phyloP scores from a whole-genome alignment of 495 filamentous ascomycete genomes.

The Podospora fimiseda region DNA sequence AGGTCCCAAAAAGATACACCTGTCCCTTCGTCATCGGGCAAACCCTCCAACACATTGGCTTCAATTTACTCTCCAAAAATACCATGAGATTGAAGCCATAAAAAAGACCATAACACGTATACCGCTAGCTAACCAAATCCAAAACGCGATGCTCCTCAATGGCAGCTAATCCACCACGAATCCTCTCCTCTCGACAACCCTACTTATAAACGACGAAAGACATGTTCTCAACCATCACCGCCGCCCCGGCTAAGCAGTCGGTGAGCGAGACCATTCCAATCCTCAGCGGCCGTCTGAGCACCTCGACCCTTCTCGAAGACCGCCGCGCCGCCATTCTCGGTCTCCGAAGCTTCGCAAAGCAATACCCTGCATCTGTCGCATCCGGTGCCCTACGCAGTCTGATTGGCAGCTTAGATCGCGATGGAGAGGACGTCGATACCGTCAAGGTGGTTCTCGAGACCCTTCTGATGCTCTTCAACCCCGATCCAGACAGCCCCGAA shows the following conservation, averaged over 20 bases:
- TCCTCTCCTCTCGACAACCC: neutral
- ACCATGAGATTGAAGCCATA: neutral
- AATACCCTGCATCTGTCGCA: constrained; percentile 93
- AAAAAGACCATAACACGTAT: constrained; percentile 1
- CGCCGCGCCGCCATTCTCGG: constrained; percentile 88
- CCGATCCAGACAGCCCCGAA: constrained; percentile 62
- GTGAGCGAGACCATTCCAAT: constrained; percentile 88
- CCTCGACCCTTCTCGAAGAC: constrained; percentile 86
- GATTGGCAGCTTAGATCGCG: constrained; percentile 76
- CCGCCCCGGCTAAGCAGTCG: constrained; percentile 92
- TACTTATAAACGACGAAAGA: constrained; percentile 24
- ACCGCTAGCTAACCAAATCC: neutral
- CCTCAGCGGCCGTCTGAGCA: constrained; percentile 76
- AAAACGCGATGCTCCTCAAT: constrained; percentile 14
- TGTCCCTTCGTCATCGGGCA: constrained; percentile 2
- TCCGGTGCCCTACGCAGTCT: constrained; percentile 81
- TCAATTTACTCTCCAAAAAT: neutral
- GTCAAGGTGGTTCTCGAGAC: constrained; percentile 93
- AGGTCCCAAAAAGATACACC: neutral
- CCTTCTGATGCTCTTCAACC: constrained; percentile 79
- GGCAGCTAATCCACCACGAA: constrained; percentile 10
- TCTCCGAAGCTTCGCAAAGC: constrained; percentile 88
- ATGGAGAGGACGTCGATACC: constrained; percentile 94
- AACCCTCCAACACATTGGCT: neutral
- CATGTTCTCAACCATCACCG: constrained; percentile 80